Base-by-base conservation (phyloP, 2,329 filamentous ascomycete genomes). In the Paracoccidioides brasiliensis region DNA sequence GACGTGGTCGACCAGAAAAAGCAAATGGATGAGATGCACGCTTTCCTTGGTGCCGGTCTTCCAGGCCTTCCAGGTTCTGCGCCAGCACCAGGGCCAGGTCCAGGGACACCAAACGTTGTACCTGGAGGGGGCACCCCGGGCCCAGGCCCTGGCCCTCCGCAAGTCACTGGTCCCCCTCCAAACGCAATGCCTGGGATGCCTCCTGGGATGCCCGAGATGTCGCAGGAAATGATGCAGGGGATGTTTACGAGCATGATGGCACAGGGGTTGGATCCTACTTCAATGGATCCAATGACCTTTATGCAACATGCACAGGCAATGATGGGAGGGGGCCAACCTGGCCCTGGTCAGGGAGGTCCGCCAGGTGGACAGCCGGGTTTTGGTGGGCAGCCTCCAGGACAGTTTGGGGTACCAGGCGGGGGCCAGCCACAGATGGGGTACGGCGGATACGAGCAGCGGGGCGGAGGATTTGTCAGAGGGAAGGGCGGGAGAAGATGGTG, bases 1-100 rank as follows among this genome's bases (percentile, higher is more conserved):
- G 88, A 91, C 63, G 88, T 89, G 62, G 81, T 81, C 56, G 82
- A 85, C 50, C 90, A 94, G 72, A 95, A 91, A 75, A 87, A 76
- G 54, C 77, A 82, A 59, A 74, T 80, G 65, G 77, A 78, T 54
- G 76, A 81, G 58, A 80, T 84, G 75, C 79, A 83, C 62, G 75
- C 74, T 44, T 81, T 84, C 72, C 72, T 84, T 55, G 73, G 71
- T 14, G 73, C 74, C 66, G 69, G 71, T n/a, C 68, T 66, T 30
- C 62, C 65, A 58, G 64, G 50, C 56, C 66, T 64, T 40, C 61
- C 64, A 40, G 68, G 58, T 43, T 52, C 50, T 38, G 44, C 37
- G 6, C 50, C 56, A 38, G 55, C 68, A 40, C 64, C 67, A 56
- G 58, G 70, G 22, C 43, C 54, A 8, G 55, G 55, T 5, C 52